Percentiles rank a stretch among this genome's conserved stretches.
Evolutionary conservation across 768 basidiomycete species (phyloP).

Genomic region (Leccinum subtestaceum): DNA sequence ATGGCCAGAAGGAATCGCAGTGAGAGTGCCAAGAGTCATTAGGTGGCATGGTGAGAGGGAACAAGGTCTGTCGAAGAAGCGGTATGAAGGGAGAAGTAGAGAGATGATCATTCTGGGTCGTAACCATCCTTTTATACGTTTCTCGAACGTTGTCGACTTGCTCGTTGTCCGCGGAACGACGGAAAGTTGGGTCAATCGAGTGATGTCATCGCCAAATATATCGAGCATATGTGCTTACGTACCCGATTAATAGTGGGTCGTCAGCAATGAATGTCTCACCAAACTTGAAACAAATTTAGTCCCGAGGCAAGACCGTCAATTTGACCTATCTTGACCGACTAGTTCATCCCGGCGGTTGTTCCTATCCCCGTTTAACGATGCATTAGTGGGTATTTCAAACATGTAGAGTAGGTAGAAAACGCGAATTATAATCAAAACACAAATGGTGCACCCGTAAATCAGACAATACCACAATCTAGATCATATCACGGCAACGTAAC

Average conservation of each 20-base stretch:
- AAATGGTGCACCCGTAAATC: background rate
- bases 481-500: conserved; percentile 16
- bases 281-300: background rate
- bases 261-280: no score
- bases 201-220: conserved; percentile 2
- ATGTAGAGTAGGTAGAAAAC: background rate
- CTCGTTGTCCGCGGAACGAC: no score
- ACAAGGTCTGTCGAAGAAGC: background rate
- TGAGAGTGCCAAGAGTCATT: no score
- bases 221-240: background rate
- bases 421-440: background rate
- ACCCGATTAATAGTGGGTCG: background rate
- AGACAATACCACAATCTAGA: background rate
- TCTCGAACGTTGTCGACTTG: background rate
- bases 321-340: background rate
- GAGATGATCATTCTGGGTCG: background rate
- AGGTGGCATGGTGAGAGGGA: background rate
- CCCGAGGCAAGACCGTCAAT: background rate
- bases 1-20: background rate
- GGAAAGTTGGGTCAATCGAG: background rate
- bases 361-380: background rate
- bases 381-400: background rate
- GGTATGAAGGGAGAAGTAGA: background rate
- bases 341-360: background rate
- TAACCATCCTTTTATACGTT: background rate